Evolutionary conservation across 1,284 basidiomycete species (phyloP), one percentile per base, ranked within the genome.

Genomic region (Heterobasidion irregulare): DNA sequence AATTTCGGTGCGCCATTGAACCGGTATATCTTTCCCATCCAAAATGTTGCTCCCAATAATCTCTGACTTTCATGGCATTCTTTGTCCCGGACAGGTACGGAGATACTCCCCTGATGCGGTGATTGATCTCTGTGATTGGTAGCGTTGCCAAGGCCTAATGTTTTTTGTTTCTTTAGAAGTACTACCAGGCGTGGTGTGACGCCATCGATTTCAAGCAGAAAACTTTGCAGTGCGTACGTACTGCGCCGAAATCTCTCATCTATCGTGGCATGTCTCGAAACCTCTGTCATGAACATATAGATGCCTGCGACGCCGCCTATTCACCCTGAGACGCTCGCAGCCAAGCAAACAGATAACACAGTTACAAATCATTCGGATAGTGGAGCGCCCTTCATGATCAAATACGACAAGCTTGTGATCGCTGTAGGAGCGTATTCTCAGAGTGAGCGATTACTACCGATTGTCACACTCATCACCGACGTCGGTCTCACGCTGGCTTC

Each of bases 351-450:
- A 7, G 53, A 44, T 26, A 18, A 13, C n/a, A 47, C 49, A 6
- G 0, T 41, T 6, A 53, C 44, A 15, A 34, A 12, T 15, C 38
- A 43, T 33, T 48, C 50, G 44, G 50, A 50, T 8, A 46, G 41
- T 16, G 52, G 54, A 26, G 47, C 54, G 8, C 48, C 55, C 38
- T 84, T 87, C 64, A 70, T 74, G 12, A 52, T 92, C 57, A 69
- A 69, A 52, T 93, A 88, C 64, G 92, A 95, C 70, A 90, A 89
- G 67, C 77, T 96, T 6, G 82, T 95, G 48, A 83, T 95, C 53
- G 83, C 89, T 2, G 89, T 92, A 1, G 93, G 93, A 0, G 84
- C 86, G 53, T 94, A 94, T 68, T 84, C 82, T 1, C 90, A 92
- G 63, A 94, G 85, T 84, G 56, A 71, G 78, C 26, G 26, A 26